Conservation (phyloP, 106 monocot genomes). For the Phalaenopsis equestris region DNA sequence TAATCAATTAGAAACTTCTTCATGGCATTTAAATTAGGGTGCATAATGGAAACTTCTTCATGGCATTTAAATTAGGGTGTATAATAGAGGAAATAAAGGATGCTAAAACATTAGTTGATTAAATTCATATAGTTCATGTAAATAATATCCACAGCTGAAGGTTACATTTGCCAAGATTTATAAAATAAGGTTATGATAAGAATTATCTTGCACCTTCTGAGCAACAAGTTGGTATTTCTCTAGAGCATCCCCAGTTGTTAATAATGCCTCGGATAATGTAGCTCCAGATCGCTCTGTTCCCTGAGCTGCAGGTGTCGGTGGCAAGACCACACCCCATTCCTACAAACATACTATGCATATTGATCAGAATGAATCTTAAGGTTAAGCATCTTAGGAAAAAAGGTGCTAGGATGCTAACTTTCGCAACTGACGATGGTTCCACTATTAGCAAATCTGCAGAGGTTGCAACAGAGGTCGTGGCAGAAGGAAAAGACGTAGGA, state of each 20-base stretch:
- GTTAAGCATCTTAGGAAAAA: neutral
- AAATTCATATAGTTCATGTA: neutral
- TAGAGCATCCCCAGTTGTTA: conserved; percentile 67
- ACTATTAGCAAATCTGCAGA: conserved; percentile 40
- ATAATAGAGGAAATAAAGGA: neutral
- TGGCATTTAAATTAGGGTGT: neutral
- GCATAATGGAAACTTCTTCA: neutral
- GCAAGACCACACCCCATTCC: conserved; percentile 50
- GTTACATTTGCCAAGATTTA: neutral
- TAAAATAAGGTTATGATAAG: neutral
- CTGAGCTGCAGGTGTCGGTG: conserved; percentile 26
- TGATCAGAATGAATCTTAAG: conserved; percentile 13
- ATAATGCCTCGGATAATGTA: conserved; percentile 34
- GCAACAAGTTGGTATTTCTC: conserved; percentile 71
- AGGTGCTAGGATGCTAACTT: conserved; percentile 29
- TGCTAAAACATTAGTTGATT: neutral
- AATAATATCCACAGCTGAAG: neutral
- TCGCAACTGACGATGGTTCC: conserved; percentile 29
- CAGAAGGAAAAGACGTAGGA: conserved; percentile 29
- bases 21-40: neutral
- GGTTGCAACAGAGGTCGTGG: conserved; percentile 29
- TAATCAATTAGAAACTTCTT: neutral
- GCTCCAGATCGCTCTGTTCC: conserved; percentile 34
- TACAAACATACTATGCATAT: conserved; percentile 20
- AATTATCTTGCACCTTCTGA: conserved; percentile 49